phyloP scores from a whole-genome alignment of 2,329 filamentous ascomycete genomes.

The Microdochium bolleyi region DNA sequence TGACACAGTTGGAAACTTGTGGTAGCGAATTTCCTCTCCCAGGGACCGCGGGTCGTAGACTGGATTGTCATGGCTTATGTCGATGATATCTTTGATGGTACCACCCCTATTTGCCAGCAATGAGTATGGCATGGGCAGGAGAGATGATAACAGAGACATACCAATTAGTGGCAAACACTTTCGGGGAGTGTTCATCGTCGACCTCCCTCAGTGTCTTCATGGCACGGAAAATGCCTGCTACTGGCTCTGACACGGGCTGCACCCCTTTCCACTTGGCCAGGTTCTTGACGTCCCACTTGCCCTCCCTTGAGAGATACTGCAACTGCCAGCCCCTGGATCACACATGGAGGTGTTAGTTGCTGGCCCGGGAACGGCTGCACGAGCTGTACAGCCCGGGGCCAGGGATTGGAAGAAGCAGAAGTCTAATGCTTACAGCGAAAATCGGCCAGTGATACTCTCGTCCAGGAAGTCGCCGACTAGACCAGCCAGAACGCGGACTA shows the following conservation, averaged over 20 bases:
- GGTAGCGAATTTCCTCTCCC: slow-evolving; percentile 62
- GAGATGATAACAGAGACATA: slow-evolving; percentile 3
- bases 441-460: slow-evolving; percentile 64
- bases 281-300: slow-evolving; percentile 98
- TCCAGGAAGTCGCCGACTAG: slow-evolving; percentile 77
- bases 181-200: slow-evolving; percentile 73
- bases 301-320: slow-evolving; percentile 77
- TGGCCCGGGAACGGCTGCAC: neutral
- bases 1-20: slow-evolving; percentile 86
- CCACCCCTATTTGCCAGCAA: slow-evolving; percentile 50
- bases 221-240: slow-evolving; percentile 73
- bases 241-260: slow-evolving; percentile 66
- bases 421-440: slow-evolving; percentile 46
- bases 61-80: slow-evolving; percentile 85
- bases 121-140: slow-evolving; percentile 3
- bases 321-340: slow-evolving; percentile 69
- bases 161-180: slow-evolving; percentile 46
- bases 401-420: neutral
- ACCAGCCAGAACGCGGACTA: slow-evolving; percentile 68
- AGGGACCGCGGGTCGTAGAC: slow-evolving; percentile 76
- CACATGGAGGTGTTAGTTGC: neutral
- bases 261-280: slow-evolving; percentile 84
- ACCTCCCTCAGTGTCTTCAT: slow-evolving; percentile 92
- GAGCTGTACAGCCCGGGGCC: neutral
- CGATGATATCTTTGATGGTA: slow-evolving; percentile 68